Evolutionary conservation across 1,284 basidiomycete species (phyloP).

Genomic region (Pyrrhoderma noxium): DNA sequence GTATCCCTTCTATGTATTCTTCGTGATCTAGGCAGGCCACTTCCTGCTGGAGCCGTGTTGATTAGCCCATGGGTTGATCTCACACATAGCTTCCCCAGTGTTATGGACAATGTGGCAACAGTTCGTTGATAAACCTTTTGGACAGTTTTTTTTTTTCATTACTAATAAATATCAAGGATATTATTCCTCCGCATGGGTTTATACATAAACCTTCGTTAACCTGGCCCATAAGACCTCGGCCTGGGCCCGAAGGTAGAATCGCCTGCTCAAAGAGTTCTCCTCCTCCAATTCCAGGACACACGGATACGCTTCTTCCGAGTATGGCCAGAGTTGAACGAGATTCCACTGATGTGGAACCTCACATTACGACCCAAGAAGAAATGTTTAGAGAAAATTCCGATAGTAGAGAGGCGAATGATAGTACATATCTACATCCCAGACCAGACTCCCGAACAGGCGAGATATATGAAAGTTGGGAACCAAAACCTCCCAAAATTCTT

Average conservation of each 20-base stretch:
- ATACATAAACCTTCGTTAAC: slow-evolving; percentile 48
- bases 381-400: slow-evolving; percentile 6
- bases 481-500: slow-evolving; percentile 51
- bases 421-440: neutral
- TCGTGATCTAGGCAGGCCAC: slow-evolving; percentile 65
- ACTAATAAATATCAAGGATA: slow-evolving; percentile 37
- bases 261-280: slow-evolving; percentile 32
- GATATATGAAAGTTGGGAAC: slow-evolving; percentile 41
- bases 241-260: slow-evolving; percentile 32
- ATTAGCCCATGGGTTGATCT: slow-evolving; percentile 82
- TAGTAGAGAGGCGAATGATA: slow-evolving; percentile 2
- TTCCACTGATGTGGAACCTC: neutral
- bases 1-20: slow-evolving; percentile 65
- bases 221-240: slow-evolving; percentile 46
- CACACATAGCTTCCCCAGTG: slow-evolving; percentile 79
- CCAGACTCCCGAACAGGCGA: slow-evolving; percentile 17
- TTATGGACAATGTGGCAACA: slow-evolving; percentile 64
- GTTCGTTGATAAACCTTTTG: slow-evolving; percentile 35
- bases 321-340: slow-evolving; percentile 23
- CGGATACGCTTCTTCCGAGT: slow-evolving; percentile 40
- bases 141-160: slow-evolving; percentile 25
- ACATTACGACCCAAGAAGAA: slow-evolving; percentile 14
- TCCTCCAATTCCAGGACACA: slow-evolving; percentile 44
- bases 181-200: slow-evolving; percentile 56
- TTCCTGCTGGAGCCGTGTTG: slow-evolving; percentile 71